Evolutionary conservation across 108 stramenopile species (phyloP).

Genomic region (Cyclotella kingstonii): DNA sequence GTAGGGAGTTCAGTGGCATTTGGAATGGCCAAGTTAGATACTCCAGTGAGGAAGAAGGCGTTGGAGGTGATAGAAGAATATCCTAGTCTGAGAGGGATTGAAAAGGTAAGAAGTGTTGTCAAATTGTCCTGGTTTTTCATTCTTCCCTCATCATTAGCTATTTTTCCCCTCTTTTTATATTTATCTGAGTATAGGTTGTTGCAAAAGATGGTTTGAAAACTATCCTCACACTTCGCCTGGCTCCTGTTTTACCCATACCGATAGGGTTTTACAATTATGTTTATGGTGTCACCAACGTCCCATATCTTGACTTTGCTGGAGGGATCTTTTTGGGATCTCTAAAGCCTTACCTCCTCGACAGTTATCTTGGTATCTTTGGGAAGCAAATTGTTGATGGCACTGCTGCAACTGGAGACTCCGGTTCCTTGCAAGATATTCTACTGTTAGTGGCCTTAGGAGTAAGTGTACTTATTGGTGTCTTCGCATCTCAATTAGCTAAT

Average conservation of each 20-base stretch:
- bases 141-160: neutral
- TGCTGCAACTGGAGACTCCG: conserved; percentile 26
- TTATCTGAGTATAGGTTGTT: conserved; percentile 35
- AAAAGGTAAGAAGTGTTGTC: conserved; percentile 52
- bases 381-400: conserved; percentile 74
- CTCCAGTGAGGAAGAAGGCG: conserved; percentile 74
- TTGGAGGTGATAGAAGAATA: conserved; percentile 73
- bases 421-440: conserved; percentile 60
- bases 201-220: conserved; percentile 89
- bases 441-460: conserved; percentile 67
- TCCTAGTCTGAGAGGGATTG: conserved; percentile 85
- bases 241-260: conserved; percentile 92
- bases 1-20: conserved; percentile 85
- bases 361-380: conserved; percentile 85
- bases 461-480: conserved; percentile 83
- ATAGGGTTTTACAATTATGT: conserved; percentile 94
- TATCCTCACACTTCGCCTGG: conserved; percentile 88
- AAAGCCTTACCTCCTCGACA: conserved; percentile 91
- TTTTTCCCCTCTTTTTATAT: neutral
- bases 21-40: conserved; percentile 72
- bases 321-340: conserved; percentile 89
- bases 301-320: conserved; percentile 72
- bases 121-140: neutral
- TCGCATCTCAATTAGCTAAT: conserved; percentile 77
- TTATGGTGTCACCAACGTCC: conserved; percentile 85